A percentile compares a stretch with the other conserved stretches of the same genome.
Evolutionary conservation across 805 yeast species (phyloP).

Genomic region (Metschnikowia picachoensis): DNA sequence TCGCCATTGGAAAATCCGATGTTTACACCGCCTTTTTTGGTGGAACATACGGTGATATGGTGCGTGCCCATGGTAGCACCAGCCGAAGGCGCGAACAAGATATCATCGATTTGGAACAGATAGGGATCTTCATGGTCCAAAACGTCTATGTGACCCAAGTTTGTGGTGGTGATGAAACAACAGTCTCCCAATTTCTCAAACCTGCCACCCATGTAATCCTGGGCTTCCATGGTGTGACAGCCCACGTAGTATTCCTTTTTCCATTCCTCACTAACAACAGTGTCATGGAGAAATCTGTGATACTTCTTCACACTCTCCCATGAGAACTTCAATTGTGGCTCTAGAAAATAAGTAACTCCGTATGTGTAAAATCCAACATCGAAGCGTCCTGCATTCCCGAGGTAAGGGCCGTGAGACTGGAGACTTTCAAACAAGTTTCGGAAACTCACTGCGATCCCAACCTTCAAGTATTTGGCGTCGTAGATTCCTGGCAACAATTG

Average conservation of each 20-base stretch:
- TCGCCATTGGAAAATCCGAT: slow-evolving; percentile 7
- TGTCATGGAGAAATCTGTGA: slow-evolving; percentile 6
- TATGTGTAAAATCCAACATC: slow-evolving; percentile 11
- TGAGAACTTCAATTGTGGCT: slow-evolving; percentile 3
- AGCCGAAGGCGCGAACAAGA: slow-evolving; percentile 7
- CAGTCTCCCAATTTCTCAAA: slow-evolving; percentile 4
- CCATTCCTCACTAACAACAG: slow-evolving; percentile 8
- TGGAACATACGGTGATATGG: slow-evolving; percentile 9
- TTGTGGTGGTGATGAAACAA: slow-evolving; percentile 9
- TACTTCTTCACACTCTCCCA: slow-evolving; percentile 9
- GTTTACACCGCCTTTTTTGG: slow-evolving; percentile 6
- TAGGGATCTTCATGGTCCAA: slow-evolving; percentile 2
- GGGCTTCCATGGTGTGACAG: slow-evolving; percentile 7
- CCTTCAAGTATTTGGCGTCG: slow-evolving; percentile 6
- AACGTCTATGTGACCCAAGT: slow-evolving; percentile 5
- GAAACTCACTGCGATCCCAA: slow-evolving; percentile 9
- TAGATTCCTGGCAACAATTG: slow-evolving; percentile 6
- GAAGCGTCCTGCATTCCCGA: slow-evolving; percentile 3
- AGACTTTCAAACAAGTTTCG: slow-evolving; percentile 3
- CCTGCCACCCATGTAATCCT: slow-evolving; percentile 3
- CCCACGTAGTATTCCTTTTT: slow-evolving; percentile 8
- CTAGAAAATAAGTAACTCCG: slow-evolving; percentile 5
- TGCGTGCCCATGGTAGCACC: slow-evolving; percentile 12
- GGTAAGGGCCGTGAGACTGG: slow-evolving; percentile 7
- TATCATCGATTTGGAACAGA: slow-evolving; percentile 4